Evolutionary conservation across 2,329 filamentous ascomycete genomes (phyloP).

Genomic region (Colletotrichum higginsianum): DNA sequence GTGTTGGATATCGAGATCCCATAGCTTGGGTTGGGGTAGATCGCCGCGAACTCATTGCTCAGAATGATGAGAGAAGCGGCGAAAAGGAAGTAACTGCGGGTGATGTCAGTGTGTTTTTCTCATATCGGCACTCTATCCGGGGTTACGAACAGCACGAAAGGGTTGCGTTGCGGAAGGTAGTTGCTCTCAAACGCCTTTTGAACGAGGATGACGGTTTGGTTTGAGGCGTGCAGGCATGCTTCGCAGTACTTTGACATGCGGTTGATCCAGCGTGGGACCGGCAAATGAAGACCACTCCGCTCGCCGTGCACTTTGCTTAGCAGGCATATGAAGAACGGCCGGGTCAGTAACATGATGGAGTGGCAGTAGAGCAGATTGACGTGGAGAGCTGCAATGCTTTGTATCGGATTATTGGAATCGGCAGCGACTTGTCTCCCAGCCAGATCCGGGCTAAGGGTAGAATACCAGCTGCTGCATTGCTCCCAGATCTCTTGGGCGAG

Average conservation of each 20-base stretch:
- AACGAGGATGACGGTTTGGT: constrained; percentile 64
- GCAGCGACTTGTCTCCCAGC: constrained; percentile 65
- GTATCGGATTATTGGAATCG: constrained; percentile 57
- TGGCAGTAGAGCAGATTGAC: constrained; percentile 74
- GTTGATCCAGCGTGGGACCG: constrained; percentile 42
- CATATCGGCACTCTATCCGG: neutral
- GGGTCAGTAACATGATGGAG: constrained; percentile 73
- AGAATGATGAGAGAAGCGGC: constrained; percentile 68
- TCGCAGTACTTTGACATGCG: constrained; percentile 55
- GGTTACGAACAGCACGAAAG: constrained; percentile 68
- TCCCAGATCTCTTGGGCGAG: constrained; percentile 71
- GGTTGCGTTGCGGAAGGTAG: constrained; percentile 67
- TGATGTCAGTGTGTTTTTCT: constrained; percentile 27
- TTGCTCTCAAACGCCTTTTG: constrained; percentile 59
- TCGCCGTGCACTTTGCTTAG: constrained; percentile 60
- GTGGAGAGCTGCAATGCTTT: constrained; percentile 73
- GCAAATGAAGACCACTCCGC: constrained; percentile 45
- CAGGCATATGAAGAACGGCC: constrained; percentile 75
- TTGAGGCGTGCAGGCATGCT: constrained; percentile 66
- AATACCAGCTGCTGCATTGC: constrained; percentile 67
- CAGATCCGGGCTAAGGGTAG: constrained; percentile 62
- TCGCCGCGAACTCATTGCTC: constrained; percentile 69
- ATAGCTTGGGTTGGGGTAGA: constrained; percentile 63
- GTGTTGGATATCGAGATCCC: constrained; percentile 57
- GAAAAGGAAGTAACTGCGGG: constrained; percentile 68